Conservation (phyloP, 139 green algal species). For the Mesostigma viride region DNA sequence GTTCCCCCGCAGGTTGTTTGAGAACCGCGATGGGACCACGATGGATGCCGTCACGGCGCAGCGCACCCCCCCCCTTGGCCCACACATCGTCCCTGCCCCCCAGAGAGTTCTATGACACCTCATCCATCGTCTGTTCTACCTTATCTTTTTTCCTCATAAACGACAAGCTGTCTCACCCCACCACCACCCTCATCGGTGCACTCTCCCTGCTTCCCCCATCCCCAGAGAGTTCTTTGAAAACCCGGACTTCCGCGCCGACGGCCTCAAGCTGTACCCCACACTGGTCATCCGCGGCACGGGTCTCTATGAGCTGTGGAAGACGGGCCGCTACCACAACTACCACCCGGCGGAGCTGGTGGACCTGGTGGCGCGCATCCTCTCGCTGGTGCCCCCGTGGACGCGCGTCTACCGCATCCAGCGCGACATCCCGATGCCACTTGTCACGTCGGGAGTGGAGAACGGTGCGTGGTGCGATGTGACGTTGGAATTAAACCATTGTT, state of each 20-base stretch:
- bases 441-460: conserved; percentile 61
- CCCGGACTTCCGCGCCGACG: conserved; percentile 79
- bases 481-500: too few relatives aligned
- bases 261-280: conserved; percentile 81
- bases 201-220: background rate
- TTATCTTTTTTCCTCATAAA: too few relatives aligned
- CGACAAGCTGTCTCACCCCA: too few relatives aligned
- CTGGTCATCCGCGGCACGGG: conserved; percentile 80
- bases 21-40: too few relatives aligned
- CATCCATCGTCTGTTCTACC: too few relatives aligned
- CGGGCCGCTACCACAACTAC: conserved; percentile 47
- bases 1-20: too few relatives aligned
- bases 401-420: conserved; percentile 82
- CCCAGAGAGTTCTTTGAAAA: conserved; percentile 95
- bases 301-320: conserved; percentile 97
- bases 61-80: too few relatives aligned
- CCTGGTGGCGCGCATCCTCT: conserved; percentile 73
- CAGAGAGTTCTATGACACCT: too few relatives aligned
- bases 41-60: too few relatives aligned
- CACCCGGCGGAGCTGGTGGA: conserved; percentile 69
- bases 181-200: background rate
- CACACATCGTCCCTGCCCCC: too few relatives aligned
- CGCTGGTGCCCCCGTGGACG: conserved; percentile 81
- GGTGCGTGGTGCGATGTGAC: too few relatives aligned
- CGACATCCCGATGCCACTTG: conserved; percentile 97